A percentile compares a stretch with the other conserved stretches of the same genome.
These are phyloP conservation scores for Chaetomium cochliodes DNA, from an alignment of 495 filamentous ascomycete species.

Conservation along the genomic window DNA sequence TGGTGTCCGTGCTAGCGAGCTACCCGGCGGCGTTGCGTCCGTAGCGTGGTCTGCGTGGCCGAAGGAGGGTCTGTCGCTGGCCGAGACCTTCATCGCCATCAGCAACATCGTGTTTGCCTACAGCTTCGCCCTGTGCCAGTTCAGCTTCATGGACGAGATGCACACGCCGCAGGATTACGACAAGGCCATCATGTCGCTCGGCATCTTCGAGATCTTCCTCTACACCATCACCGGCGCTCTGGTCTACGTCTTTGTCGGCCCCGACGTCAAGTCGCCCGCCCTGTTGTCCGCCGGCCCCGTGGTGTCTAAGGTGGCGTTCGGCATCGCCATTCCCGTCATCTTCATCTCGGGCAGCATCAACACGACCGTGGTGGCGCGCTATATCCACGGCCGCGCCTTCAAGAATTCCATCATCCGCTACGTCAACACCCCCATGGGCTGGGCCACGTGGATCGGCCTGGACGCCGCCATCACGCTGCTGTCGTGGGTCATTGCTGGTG, in stretches of 20 bases:
- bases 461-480: conserved; percentile 59
- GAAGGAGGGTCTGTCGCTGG: conserved; percentile 39
- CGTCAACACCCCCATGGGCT: conserved; percentile 60
- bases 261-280: conserved; percentile 64
- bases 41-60: conserved; percentile 48
- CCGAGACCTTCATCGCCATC: conserved; percentile 59
- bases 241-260: conserved; percentile 74
- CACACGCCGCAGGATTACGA: conserved; percentile 63
- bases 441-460: conserved; percentile 60
- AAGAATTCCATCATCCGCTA: conserved; percentile 53
- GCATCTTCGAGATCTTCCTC: conserved; percentile 62
- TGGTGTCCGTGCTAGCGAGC: conserved; percentile 49
- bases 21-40: conserved; percentile 34
- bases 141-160: conserved; percentile 77
- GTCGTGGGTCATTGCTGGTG: conserved; percentile 69
- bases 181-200: conserved; percentile 65
- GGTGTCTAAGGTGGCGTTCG: conserved; percentile 72
- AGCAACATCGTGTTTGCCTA: conserved; percentile 76
- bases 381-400: conserved; percentile 64
- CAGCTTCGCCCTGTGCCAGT: conserved; percentile 68
- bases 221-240: conserved; percentile 67
- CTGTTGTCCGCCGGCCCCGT: conserved; percentile 60
- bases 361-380: conserved; percentile 58
- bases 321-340: conserved; percentile 77
- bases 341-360: conserved; percentile 67